Percentiles rank a stretch among this genome's conserved stretches.
phyloP scores from a whole-genome alignment of 2,329 filamentous ascomycete genomes.

The Ophiocordyceps camponoti-leonardi region DNA sequence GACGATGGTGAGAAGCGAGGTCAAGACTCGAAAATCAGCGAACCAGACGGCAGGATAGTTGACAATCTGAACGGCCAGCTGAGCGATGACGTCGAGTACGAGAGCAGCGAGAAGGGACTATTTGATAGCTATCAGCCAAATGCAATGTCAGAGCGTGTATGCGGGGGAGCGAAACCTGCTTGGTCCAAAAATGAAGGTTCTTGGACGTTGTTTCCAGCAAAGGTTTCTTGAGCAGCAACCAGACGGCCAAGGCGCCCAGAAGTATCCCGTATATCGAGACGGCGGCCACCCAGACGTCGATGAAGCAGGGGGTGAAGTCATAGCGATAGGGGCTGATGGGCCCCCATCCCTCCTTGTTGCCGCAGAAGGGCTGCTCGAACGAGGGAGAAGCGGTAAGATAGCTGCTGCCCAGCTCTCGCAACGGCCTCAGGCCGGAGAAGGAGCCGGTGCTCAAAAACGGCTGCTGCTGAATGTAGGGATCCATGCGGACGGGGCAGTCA shows the following conservation, averaged over 20 bases:
- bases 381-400: conserved; percentile 36
- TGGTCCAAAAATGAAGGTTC: conserved; percentile 86
- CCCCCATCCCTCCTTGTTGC: conserved; percentile 88
- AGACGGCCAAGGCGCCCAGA: conserved; percentile 59
- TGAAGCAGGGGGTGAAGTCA: conserved; percentile 94
- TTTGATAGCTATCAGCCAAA: not conserved
- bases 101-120: conserved; percentile 48
- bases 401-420: conserved; percentile 31
- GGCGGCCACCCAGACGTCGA: conserved; percentile 72
- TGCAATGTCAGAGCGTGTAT: not conserved
- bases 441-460: conserved; percentile 39
- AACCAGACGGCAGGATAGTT: conserved; percentile 53
- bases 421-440: conserved; percentile 38
- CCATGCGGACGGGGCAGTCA: conserved; percentile 8
- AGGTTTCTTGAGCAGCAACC: conserved; percentile 56
- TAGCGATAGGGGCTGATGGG: conserved; percentile 74
- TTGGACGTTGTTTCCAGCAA: conserved; percentile 43
- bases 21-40: conserved; percentile 75
- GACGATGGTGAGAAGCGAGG: conserved; percentile 51
- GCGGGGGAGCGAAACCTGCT: conserved; percentile 45
- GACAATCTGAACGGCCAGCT: conserved; percentile 61
- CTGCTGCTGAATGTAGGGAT: conserved; percentile 21
- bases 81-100: conserved; percentile 48
- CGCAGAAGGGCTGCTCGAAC: conserved; percentile 58
- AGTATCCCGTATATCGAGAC: conserved; percentile 69